Conservation (phyloP, 176 grass and related monocot species). For the Phoenix roebelenii region DNA sequence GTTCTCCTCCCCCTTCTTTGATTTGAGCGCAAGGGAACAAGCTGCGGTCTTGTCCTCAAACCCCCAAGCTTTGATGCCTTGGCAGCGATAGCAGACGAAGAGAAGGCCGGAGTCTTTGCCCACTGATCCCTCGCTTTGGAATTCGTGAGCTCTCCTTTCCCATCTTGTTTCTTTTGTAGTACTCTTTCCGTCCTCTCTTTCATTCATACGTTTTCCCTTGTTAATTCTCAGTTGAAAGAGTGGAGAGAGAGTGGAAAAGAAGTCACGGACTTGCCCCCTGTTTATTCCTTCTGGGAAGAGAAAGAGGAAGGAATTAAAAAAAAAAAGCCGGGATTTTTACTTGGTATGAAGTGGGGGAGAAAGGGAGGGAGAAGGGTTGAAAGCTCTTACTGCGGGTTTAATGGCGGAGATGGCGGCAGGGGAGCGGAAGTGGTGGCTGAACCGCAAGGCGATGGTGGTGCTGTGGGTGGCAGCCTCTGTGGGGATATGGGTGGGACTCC, state of each 20-base stretch:
- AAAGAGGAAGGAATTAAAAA: background rate
- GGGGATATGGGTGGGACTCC: constrained; percentile 8
- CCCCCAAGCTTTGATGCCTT: background rate
- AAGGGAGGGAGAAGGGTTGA: constrained; percentile 11
- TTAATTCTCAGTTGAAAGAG: background rate
- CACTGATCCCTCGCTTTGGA: no score
- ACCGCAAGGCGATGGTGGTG: constrained; percentile 20
- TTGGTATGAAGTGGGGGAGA: constrained; percentile 11
- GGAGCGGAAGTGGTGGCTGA: constrained; percentile 25
- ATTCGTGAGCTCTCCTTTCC: no score
- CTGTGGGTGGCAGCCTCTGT: constrained; percentile 29
- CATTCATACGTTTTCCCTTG: no score
- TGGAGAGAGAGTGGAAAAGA: background rate
- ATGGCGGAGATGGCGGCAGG: background rate
- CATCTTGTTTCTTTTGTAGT: no score
- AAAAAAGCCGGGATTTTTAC: constrained; percentile 5
- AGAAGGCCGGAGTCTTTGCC: background rate
- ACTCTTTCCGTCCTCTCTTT: no score
- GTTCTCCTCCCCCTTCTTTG: background rate
- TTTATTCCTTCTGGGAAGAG: background rate
- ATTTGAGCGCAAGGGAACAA: background rate
- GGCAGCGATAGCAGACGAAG: background rate
- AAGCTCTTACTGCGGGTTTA: background rate
- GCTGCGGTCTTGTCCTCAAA: constrained; percentile 2
- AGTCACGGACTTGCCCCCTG: background rate